phyloP scores from a whole-genome alignment of 148 eudicot species.

The Rheum nobile region DNA sequence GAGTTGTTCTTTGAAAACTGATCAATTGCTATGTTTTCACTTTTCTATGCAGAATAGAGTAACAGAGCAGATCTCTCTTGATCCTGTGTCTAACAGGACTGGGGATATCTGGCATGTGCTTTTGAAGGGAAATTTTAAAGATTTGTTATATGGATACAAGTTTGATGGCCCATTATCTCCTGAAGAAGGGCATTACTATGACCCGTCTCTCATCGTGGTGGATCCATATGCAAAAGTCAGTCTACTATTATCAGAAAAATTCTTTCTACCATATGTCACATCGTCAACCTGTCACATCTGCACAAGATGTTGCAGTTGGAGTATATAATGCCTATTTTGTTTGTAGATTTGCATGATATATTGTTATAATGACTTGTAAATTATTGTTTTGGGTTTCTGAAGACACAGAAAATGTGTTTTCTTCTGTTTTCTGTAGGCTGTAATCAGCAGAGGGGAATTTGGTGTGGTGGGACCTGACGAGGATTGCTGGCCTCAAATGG shows the following conservation, averaged over 20 bases:
- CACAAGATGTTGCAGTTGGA: not conserved
- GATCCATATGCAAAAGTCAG: conserved; percentile 96
- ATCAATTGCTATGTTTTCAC: not conserved
- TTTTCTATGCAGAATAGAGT: conserved; percentile 49
- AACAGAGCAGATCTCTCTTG: conserved; percentile 64
- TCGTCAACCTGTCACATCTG: not conserved
- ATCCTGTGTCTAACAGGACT: conserved; percentile 66
- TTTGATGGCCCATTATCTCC: conserved; percentile 75
- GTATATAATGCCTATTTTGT: not conserved
- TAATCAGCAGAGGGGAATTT: conserved; percentile 72
- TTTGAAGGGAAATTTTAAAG: conserved; percentile 63
- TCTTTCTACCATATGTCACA: not conserved
- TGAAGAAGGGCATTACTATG: conserved; percentile 71
- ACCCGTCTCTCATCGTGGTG: conserved; percentile 54
- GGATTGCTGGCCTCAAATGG: conserved; percentile 93
- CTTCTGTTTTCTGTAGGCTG: conserved; percentile 45
- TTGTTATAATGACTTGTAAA: not conserved
- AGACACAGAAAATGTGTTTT: conserved; percentile 12
- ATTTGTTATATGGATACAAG: conserved; percentile 70
- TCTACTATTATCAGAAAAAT: conserved; percentile 3
- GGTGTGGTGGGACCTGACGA: conserved; percentile 63
- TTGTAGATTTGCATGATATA: not conserved
- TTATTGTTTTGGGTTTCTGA: not conserved
- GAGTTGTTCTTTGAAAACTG: not conserved
- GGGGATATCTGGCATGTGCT: conserved; percentile 93